Evolutionary conservation across 305 asterid species (phyloP).

Genomic region (Plantago rigida): DNA sequence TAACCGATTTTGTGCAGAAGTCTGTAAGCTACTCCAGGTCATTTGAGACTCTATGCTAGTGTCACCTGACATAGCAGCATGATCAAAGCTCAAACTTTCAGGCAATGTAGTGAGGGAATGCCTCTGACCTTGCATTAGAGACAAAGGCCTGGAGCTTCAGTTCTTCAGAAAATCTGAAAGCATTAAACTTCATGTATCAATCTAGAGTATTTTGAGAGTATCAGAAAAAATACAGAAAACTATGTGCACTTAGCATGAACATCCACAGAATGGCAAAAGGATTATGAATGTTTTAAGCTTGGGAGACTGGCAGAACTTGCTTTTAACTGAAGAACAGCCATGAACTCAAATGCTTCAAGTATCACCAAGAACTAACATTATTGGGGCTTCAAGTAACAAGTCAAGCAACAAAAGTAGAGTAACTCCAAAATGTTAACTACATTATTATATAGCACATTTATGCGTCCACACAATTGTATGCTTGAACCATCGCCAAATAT

Average conservation of each 20-base stretch:
- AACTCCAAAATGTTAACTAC: constrained; percentile 23
- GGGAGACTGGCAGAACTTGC: background rate
- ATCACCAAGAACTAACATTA: background rate
- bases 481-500: constrained; percentile 30
- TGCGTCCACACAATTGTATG: constrained; percentile 25
- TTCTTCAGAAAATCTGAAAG: constrained; percentile 38
- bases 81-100: constrained; percentile 56
- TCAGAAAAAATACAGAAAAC: background rate
- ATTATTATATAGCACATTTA: background rate
- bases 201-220: constrained; percentile 1
- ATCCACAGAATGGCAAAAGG: background rate
- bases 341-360: constrained; percentile 15
- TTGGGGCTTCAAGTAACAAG: constrained; percentile 20
- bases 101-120: constrained; percentile 57
- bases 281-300: background rate
- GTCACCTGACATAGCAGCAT: constrained; percentile 54
- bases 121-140: constrained; percentile 79
- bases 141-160: background rate
- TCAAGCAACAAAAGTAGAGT: constrained; percentile 21
- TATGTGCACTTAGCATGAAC: constrained; percentile 4
- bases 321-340: background rate
- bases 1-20: constrained; percentile 43
- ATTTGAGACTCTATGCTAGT: constrained; percentile 54
- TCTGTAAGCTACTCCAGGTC: constrained; percentile 50
- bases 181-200: constrained; percentile 18